Base-by-base conservation (phyloP, 1,284 basidiomycete genomes). In the Ustilago esculenta region DNA sequence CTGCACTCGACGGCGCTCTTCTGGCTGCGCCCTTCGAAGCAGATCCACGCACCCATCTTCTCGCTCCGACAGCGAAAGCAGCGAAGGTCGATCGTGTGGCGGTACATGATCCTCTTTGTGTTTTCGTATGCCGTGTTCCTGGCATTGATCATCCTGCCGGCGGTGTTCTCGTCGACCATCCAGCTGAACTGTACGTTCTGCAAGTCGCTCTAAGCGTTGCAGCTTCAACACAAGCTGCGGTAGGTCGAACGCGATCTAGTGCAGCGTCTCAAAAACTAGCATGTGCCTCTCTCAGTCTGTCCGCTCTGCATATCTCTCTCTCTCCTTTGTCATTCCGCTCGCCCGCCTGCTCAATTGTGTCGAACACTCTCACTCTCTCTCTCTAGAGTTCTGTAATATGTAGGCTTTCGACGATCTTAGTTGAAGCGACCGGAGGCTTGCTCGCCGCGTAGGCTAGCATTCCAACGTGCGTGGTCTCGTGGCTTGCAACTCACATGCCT, bases 31-130 rank as follows among this genome's bases (percentile, higher is more conserved):
- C 81, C 80, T 3, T 77, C 73, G 52, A 69, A 92, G 88, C 85
- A 92, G 79, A 80, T 76, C 57, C 73, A 76, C 51, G 90, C 93
- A 3, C 95, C 95, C 5, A 86, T 98, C 77, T 98, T 92, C 60
- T 78, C 75, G 46, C 66, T 81, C 17, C 73, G 80, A n/a, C 79
- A 81, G 49, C 60, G 80, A 15, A 75, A 75, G 45, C 80, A 81
- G 68, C 68, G 80, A 35, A 65, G 80, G 40, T 74, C 71, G 50
- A 81, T 81, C 37, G 77, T 83, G 54, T 81, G 88, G 58, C 83
- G 90, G 59, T 94, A 94, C 84, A 84, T 91, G 33, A 69, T 94
- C 54, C 85, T 97, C 34, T 98, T 96, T 84, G 76, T 92, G 40
- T 66, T 88, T 55, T 86, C 89, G 64, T 87, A 94, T 72, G 87